Evolutionary conservation across 1,284 basidiomycete genomes (phyloP).

Genomic region (Pyrrhoderma noxium): DNA sequence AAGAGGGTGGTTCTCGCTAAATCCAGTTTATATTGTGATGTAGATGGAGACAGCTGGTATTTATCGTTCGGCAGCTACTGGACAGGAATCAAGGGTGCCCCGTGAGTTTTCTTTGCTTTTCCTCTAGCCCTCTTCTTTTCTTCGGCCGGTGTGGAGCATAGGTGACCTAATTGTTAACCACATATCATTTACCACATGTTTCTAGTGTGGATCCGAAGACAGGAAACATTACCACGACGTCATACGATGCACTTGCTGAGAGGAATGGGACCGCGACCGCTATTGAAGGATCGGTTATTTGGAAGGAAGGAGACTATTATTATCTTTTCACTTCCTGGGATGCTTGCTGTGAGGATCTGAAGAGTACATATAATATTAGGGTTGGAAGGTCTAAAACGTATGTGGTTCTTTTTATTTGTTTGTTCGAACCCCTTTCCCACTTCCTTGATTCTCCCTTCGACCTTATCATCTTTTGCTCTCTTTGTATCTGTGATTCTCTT

Average conservation of each 20-base stretch:
- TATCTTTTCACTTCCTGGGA: slow-evolving; percentile 56
- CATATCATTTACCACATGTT: neutral
- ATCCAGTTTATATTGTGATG: neutral
- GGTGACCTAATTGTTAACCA: no score
- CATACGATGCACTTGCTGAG: slow-evolving; percentile 19
- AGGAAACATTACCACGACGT: slow-evolving; percentile 19
- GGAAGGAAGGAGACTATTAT: slow-evolving; percentile 38
- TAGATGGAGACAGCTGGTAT: slow-evolving; percentile 11
- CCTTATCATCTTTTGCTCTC: no score
- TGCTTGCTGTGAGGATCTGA: slow-evolving; percentile 42
- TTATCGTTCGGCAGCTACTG: slow-evolving; percentile 19
- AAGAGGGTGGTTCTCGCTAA: neutral
- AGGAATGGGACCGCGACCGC: slow-evolving; percentile 16
- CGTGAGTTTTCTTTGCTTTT: neutral
- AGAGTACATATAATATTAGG: slow-evolving; percentile 51
- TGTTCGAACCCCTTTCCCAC: slow-evolving; percentile 42
- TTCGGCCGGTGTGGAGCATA: no score
- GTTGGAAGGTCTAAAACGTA: slow-evolving; percentile 43
- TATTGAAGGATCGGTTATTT: slow-evolving; percentile 29
- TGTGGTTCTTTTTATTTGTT: slow-evolving; percentile 26
- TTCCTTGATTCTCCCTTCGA: no score
- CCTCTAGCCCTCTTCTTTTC: neutral
- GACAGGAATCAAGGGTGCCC: slow-evolving; percentile 19
- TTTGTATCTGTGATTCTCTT: no score
- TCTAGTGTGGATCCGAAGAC: slow-evolving; percentile 20